These are phyloP conservation scores for Cutaneotrichosporon curvatum DNA, from an alignment of 1,284 basidiomycete species.

Conservation along the genomic window DNA sequence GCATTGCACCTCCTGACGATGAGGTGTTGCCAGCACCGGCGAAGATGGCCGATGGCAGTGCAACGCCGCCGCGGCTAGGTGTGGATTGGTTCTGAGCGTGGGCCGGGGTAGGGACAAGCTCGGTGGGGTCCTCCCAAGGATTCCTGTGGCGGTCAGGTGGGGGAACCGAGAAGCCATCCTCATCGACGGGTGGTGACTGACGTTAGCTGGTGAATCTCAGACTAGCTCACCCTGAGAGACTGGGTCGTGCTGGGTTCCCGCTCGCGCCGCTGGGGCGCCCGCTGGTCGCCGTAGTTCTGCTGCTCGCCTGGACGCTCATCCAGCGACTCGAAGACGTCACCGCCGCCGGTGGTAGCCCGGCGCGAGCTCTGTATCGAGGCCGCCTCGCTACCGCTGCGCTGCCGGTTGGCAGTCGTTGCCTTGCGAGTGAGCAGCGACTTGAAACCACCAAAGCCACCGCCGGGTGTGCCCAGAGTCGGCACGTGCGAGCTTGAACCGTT, in stretches of 20 bases:
- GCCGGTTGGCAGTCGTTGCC: slow-evolving; percentile 26
- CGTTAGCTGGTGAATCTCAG: background rate
- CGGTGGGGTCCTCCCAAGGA: slow-evolving; percentile 47
- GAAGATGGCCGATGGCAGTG: slow-evolving; percentile 16
- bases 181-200: slow-evolving; percentile 44
- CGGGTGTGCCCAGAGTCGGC: slow-evolving; percentile 2
- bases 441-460: slow-evolving; percentile 36
- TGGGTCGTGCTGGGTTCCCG: background rate
- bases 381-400: slow-evolving; percentile 22
- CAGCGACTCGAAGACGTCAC: background rate
- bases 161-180: slow-evolving; percentile 51
- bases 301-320: background rate
- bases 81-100: slow-evolving; percentile 3
- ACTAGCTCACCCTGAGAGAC: background rate
- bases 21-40: slow-evolving; percentile 5
- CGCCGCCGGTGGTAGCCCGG: slow-evolving; percentile 4
- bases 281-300: too few species aligned
- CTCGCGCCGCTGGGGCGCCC: too few species aligned
- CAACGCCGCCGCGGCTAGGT: slow-evolving; percentile 3
- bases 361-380: slow-evolving; percentile 22
- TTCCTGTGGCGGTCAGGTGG: slow-evolving; percentile 49
- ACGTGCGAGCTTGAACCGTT: slow-evolving; percentile 29
- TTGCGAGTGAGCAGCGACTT: slow-evolving; percentile 46
- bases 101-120: slow-evolving; percentile 16
- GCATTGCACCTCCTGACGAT: background rate